Base-by-base conservation (phyloP, 768 basidiomycete species). In the Leucocoprinus sp. region DNA sequence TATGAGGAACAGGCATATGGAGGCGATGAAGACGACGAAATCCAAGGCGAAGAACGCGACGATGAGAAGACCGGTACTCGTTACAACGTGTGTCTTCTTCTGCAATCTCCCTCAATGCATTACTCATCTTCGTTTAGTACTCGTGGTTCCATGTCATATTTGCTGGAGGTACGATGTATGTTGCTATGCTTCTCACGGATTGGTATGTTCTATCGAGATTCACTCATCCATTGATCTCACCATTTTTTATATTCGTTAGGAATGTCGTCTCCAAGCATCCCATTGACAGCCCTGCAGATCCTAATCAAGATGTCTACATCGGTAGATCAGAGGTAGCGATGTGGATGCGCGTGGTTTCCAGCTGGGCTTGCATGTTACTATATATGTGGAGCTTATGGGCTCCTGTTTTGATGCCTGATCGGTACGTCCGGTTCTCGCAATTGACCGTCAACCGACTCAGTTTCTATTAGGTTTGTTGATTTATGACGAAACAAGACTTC, bases 131-230 rank as follows among this genome's bases (percentile, higher is more conserved):
- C n/a, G n/a, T n/a, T n/a, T n/a, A 96, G 93, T 99, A 99, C 61
- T 80, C 92, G 1, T 99, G 93, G 92, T 98, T 99, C 80, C 96
- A 99, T 59, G 66, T 97, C 62, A 97, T 99, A 56, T 99, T 98
- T 60, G 80, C 86, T 36, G 84, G 98, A 54, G 96, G 82, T 22
- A 73, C 91, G 9, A 98, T 98, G 96, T 99, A 99, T 64, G 92
- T 97, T 19, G 92, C 89, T 4, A 93, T 96, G 78, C 70, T 99
- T 12, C 64, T 99, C 43, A 99, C 95, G 1, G 95, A 99, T 64
- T 98, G 96, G 95, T 93, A 61, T 47, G 88, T 18, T 12, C 8
- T 21, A 3, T 18, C 36, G 36, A n/a, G 6, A 3, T 9, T 37
- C n/a, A 6, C n/a, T 18, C 0, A 6, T 9, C 36, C 7, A 11